These are phyloP conservation scores for Tetrapisispora pingtungensis DNA, from an alignment of 805 yeast genomes.

Conservation along the genomic window DNA sequence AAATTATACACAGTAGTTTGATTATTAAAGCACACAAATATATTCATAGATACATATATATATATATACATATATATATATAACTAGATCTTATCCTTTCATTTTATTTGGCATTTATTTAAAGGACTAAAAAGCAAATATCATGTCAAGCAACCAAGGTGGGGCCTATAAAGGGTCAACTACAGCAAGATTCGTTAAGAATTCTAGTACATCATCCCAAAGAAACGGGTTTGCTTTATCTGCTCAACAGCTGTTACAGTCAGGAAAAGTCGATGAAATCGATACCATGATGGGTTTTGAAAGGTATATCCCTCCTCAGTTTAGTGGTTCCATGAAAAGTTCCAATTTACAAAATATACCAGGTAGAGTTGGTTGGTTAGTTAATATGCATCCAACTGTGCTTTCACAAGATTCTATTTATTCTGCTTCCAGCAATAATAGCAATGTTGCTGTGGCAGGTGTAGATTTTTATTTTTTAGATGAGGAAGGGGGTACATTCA, in stretches of 20 bases:
- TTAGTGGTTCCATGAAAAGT: constrained; percentile 12
- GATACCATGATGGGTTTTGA: constrained; percentile 87
- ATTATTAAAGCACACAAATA: too few relatives aligned
- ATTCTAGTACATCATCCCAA: constrained; percentile 6
- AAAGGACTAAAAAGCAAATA: too few relatives aligned
- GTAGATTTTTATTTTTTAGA: constrained; percentile 92
- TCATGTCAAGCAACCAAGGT: not conserved
- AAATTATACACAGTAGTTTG: too few relatives aligned
- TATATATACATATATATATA: too few relatives aligned
- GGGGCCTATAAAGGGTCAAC: constrained; percentile 37
- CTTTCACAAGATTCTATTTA: constrained; percentile 37
- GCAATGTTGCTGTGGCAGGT: constrained; percentile 60
- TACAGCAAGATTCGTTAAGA: constrained; percentile 45
- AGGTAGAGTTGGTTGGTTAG: constrained; percentile 66
- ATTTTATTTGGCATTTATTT: too few relatives aligned
- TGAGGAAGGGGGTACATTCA: constrained; percentile 94
- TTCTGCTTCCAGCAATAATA: constrained; percentile 2
- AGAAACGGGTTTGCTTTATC: constrained; percentile 19
- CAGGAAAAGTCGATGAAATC: constrained; percentile 53
- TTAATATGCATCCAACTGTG: constrained; percentile 86
- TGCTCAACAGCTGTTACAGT: constrained; percentile 38
- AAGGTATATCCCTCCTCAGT: constrained; percentile 62
- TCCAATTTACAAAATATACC: constrained; percentile 12
- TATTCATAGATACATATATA: too few relatives aligned
- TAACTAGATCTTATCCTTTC: too few relatives aligned